Evolutionary conservation across 306 rosid genomes (phyloP).

Genomic region (Argentina anserina): DNA sequence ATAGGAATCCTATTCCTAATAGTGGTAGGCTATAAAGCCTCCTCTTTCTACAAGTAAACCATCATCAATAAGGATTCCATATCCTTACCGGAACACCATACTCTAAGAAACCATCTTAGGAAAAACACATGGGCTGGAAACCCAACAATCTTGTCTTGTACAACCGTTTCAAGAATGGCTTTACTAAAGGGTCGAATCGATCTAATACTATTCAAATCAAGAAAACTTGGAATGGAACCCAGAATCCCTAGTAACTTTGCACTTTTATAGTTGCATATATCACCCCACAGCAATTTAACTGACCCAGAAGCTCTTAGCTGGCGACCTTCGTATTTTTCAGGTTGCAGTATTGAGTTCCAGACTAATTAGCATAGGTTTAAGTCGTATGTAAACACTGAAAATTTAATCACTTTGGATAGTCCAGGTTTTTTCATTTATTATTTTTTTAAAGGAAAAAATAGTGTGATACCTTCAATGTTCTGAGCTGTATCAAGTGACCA

Average conservation of each 20-base stretch:
- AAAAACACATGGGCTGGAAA: too few species aligned
- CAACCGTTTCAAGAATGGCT: not conserved
- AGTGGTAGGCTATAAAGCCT: too few species aligned
- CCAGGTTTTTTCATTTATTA: constrained; percentile 2
- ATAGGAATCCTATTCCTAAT: too few species aligned
- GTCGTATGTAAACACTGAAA: constrained; percentile 10
- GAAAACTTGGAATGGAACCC: not conserved
- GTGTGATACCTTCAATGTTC: constrained; percentile 82
- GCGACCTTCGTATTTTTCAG: too few species aligned
- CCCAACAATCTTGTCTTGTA: too few species aligned
- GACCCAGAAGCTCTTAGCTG: not conserved
- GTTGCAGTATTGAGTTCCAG: not conserved
- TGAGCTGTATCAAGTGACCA: constrained; percentile 94
- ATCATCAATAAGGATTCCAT: too few species aligned
- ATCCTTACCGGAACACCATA: too few species aligned
- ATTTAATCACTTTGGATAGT: constrained; percentile 14
- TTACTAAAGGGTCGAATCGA: not conserved
- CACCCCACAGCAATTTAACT: not conserved
- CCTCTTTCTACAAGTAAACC: too few species aligned
- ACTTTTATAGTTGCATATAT: not conserved
- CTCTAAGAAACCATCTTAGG: too few species aligned
- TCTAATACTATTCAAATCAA: constrained; percentile 10
- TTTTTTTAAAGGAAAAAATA: constrained; percentile 1
- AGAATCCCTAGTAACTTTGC: not conserved
- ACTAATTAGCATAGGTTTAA: constrained; percentile 1